Conservation (phyloP, 2,329 filamentous ascomycete genomes). For the Colletotrichum tropicale region DNA sequence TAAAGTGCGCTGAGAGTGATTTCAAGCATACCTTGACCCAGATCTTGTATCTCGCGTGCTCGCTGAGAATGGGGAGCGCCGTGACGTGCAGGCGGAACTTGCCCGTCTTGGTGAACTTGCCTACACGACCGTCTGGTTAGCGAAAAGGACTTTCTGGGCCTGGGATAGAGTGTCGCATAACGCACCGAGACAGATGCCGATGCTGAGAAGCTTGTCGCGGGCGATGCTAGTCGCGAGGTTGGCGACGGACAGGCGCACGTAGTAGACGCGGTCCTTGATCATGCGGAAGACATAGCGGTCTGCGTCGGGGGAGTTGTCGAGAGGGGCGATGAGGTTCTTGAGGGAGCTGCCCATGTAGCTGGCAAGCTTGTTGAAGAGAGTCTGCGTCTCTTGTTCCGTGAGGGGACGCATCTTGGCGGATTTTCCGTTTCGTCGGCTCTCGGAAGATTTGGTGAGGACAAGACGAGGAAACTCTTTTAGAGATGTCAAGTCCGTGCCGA, state of each 20-base stretch:
- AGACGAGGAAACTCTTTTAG: neutral
- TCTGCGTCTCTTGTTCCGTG: constrained; percentile 79
- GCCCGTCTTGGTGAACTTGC: constrained; percentile 95
- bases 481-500: neutral
- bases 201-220: constrained; percentile 79
- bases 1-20: too few species aligned
- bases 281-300: constrained; percentile 88
- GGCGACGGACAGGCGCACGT: constrained; percentile 85
- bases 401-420: constrained; percentile 73
- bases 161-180: neutral
- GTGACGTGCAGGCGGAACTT: constrained; percentile 97
- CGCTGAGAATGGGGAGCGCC: constrained; percentile 82
- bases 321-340: constrained; percentile 80
- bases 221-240: constrained; percentile 89
- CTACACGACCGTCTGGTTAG: constrained; percentile 39
- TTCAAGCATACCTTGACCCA: constrained; percentile 71
- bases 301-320: constrained; percentile 68
- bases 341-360: constrained; percentile 90
- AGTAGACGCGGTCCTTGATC: constrained; percentile 76
- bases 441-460: neutral
- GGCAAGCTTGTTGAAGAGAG: constrained; percentile 90
- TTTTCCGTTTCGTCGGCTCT: neutral
- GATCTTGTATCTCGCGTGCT: constrained; percentile 93
- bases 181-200: constrained; percentile 82
- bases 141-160: neutral